Conservation (phyloP, 1,284 basidiomycete species). For the Pascua guehoae region DNA sequence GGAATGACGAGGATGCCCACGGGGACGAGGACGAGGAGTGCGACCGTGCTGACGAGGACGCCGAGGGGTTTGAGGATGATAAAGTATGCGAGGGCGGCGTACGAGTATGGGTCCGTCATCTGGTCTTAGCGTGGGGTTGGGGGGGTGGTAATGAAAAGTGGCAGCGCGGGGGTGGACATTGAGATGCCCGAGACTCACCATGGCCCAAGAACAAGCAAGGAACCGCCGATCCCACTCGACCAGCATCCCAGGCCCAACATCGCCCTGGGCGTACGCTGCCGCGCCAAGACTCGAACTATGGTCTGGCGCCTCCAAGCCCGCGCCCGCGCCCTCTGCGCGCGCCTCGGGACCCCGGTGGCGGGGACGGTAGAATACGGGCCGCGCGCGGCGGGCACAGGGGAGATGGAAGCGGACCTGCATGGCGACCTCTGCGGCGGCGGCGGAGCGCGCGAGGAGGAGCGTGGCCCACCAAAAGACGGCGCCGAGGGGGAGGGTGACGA, state of each 20-base stretch:
- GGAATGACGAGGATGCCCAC: conserved; percentile 30
- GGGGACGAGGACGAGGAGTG: conserved; percentile 35
- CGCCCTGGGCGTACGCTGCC: too few relatives aligned
- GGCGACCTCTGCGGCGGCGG: conserved; percentile 38
- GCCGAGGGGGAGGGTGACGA: conserved; percentile 47
- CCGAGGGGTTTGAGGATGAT: conserved; percentile 47
- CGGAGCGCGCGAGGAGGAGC: conserved; percentile 43
- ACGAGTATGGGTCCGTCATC: conserved; percentile 46
- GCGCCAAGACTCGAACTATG: too few relatives aligned
- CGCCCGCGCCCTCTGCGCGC: too few relatives aligned
- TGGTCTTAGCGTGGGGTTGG: conserved; percentile 12
- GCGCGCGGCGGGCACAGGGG: background rate
- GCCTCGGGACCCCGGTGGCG: too few relatives aligned
- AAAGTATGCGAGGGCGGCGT: conserved; percentile 46
- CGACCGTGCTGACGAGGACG: conserved; percentile 41
- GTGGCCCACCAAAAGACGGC: conserved; percentile 47
- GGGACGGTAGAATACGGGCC: conserved; percentile 37
- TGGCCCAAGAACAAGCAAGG: conserved; percentile 43
- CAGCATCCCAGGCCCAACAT: too few relatives aligned
- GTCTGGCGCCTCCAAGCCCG: too few relatives aligned
- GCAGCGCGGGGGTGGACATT: too few relatives aligned
- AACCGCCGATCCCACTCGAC: conserved; percentile 44
- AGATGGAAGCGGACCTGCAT: conserved; percentile 4
- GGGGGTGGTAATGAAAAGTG: too few relatives aligned
- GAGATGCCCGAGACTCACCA: too few relatives aligned